Evolutionary conservation across 192 early-diverging fungal genomes (phyloP).

Genomic region (Coemansia sp.): DNA sequence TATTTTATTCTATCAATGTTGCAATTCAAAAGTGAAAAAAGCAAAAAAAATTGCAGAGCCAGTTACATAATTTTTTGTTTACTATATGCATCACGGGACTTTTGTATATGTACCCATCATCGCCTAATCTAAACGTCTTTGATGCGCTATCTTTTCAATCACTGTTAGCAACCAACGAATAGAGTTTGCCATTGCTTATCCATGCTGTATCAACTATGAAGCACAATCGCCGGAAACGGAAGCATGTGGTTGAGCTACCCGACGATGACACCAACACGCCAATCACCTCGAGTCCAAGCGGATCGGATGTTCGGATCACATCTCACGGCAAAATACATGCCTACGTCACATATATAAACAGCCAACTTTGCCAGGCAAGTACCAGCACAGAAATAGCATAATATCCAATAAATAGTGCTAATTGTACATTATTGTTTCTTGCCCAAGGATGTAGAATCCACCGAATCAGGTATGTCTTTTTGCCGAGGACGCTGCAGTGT

Average conservation of each 20-base stretch:
- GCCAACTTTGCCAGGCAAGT: conserved; percentile 10
- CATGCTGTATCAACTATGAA: conserved; percentile 2
- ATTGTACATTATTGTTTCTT: neutral
- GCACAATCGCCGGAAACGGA: conserved; percentile 14
- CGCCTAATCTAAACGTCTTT: no score
- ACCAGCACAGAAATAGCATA: neutral
- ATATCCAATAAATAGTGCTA: neutral
- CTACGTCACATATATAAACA: conserved; percentile 27
- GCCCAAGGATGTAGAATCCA: conserved; percentile 10
- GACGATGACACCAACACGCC: neutral
- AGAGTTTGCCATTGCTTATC: neutral
- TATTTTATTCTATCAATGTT: neutral
- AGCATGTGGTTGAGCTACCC: conserved; percentile 2
- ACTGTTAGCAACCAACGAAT: no score
- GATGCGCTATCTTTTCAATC: no score
- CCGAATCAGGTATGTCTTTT: conserved; percentile 12
- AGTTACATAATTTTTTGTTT: no score
- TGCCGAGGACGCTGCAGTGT: conserved; percentile 38
- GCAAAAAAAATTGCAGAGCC: neutral
- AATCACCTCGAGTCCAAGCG: neutral
- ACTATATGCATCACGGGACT: no score
- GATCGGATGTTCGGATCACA: conserved; percentile 38
- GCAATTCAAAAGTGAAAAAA: neutral
- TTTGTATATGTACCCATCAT: no score
- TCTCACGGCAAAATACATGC: conserved; percentile 37